Evolutionary conservation across 176 grass and related monocot genomes (phyloP), one percentile per base, ranked within the genome.

Genomic region (Carex cristatella): DNA sequence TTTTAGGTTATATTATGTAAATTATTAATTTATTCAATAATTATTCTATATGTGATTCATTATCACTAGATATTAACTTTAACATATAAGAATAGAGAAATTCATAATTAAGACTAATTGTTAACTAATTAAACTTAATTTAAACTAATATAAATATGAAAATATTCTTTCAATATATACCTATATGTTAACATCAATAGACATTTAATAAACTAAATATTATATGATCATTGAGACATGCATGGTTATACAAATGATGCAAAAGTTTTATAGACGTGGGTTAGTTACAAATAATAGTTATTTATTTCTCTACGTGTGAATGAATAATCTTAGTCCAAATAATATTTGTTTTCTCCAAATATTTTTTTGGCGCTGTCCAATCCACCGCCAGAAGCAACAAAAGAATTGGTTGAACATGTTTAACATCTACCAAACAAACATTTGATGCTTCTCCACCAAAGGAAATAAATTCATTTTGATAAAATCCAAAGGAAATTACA

Each of bases 371-470:
- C 37, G 31, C 0, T 64, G 79, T 81, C 18, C 60, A 61, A 64
- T 53, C 55, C 32, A 81, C 58, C 31, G 35, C 58, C 79, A 81
- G 56, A 81, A 81, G 55, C 79, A 65, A 81, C 79, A 81, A 81
- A 81, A 65, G 11, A 56, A 32, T 77, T 81, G 10, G 79, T 64
- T 81, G 58, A 81, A 81, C 33, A 42, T 63, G 60, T 62, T 81
- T 65, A 63, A n/a, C 32, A 13, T 81, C 58, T 64, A 81, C 60
- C 57, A 38, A 42, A 33, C 35, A 81, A 2, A 64, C 58, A 44
- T 14, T 64, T 42, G 58, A 62, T 81, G 79, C 38, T 81, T 81
- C 15, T 33, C 63, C 14, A 13, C 8, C 7, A 51, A 51, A 10
- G 2, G 10, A 51, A 51, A 51, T 51, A 51, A 51, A 62, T 42